phyloP scores from a whole-genome alignment of 2,329 filamentous ascomycete species.

The Aspergillus ibericus region DNA sequence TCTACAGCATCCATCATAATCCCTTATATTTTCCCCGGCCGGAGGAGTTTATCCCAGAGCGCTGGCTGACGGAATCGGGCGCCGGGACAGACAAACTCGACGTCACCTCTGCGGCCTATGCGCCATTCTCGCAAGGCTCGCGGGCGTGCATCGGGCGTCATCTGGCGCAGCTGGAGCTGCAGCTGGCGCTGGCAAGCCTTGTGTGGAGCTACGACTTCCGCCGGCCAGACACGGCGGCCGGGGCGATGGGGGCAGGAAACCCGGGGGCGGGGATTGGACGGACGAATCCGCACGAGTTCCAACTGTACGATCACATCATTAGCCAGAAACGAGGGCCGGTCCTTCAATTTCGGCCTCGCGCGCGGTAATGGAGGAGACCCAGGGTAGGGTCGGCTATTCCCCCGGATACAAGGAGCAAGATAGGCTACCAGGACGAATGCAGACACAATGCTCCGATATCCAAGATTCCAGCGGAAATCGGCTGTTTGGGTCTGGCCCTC shows the following conservation, averaged over 20 bases:
- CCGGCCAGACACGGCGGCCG: background rate
- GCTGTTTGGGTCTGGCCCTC: background rate
- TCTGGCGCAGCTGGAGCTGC: background rate
- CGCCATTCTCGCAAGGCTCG: background rate
- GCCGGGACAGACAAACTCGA: background rate
- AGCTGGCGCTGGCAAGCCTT: background rate
- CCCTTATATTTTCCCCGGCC: conserved; percentile 56
- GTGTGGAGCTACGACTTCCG: background rate
- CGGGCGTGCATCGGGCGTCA: background rate
- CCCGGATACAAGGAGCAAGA: background rate
- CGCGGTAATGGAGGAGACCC: background rate
- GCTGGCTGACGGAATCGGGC: conserved; percentile 53
- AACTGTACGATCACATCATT: conserved; percentile 2
- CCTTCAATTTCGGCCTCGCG: conserved; percentile 5
- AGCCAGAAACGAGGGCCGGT: conserved; percentile 1
- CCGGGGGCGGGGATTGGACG: background rate
- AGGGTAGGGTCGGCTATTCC: background rate
- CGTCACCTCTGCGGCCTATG: background rate
- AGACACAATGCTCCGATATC: background rate
- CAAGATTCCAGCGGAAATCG: conserved; percentile 1
- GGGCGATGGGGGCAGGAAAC: background rate
- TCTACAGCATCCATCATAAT: conserved; percentile 19
- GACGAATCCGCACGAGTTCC: background rate
- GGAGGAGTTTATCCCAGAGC: conserved; percentile 59
- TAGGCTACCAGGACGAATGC: background rate